These are phyloP conservation scores for Penicillium paneum DNA, from an alignment of 2,329 filamentous ascomycete genomes.

Conservation along the genomic window DNA sequence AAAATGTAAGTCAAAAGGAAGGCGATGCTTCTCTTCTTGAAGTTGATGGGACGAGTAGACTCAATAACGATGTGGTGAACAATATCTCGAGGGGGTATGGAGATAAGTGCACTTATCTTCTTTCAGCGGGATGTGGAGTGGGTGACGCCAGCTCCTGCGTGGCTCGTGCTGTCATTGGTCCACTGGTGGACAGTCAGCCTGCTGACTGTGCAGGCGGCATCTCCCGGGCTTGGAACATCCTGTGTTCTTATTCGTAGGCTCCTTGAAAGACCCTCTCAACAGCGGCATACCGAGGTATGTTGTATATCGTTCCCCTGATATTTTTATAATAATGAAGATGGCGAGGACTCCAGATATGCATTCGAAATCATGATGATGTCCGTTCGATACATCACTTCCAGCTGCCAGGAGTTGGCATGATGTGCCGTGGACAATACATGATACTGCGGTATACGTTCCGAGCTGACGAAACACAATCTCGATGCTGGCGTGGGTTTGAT, in stretches of 20 bases:
- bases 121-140: conserved; percentile 8
- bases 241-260: neutral
- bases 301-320: neutral
- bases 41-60: neutral
- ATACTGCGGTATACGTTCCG: neutral
- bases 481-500: neutral
- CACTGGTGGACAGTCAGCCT: neutral
- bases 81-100: conserved; percentile 1
- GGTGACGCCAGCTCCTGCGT: conserved; percentile 11
- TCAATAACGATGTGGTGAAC: neutral
- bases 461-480: neutral
- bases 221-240: neutral
- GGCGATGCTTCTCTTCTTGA: neutral
- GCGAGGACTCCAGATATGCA: conserved; percentile 39
- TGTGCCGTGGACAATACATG: neutral
- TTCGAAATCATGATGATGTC: conserved; percentile 36
- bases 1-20: neutral
- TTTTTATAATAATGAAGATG: conserved; percentile 30
- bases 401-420: neutral
- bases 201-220: conserved; percentile 4
- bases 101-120: conserved; percentile 7
- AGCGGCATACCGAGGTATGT: neutral
- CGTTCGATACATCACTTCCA: neutral
- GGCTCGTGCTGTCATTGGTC: conserved; percentile 6
- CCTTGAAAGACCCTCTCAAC: neutral